Base-by-base conservation (phyloP, 1,139 yeast species). In the Hyphopichia burtonii region DNA sequence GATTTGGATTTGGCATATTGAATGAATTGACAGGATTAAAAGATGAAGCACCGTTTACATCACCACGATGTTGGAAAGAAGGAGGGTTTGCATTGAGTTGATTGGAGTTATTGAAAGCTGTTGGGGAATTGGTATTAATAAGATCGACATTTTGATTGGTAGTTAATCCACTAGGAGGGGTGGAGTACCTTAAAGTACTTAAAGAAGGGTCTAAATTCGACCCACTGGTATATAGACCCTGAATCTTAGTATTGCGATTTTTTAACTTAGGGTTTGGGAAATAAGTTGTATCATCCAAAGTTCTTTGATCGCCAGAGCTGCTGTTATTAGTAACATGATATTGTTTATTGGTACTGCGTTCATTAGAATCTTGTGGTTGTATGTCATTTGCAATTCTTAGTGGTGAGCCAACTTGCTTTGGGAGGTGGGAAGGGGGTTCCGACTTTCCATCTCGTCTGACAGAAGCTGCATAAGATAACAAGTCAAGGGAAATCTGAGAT, bases 401-500 rank as follows among this genome's bases (percentile, higher is more conserved):
- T 5, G 33, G 33, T 9, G 34, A 16, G 6, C 9, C 6, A 31
- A 5, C 22, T 8, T 25, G n/a, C 11, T 25, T 25, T 5, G 28
- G 12, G 11, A 11, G 28, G 11, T 12, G 7, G 7, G 11, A 8
- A 25, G 28, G 3, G n/a, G 11, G n/a, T 25, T 25, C 25, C 4
- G 33, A 30, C 14, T n/a, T 16, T 3, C 32, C 14, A 15, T 47
- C 55, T 15, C 56, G 45, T 38, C 59, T 49, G 35, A 49, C 56
- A 5, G 64, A 45, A 7, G 74, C 73, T 1, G 74, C 75, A 44
- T 62, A 65, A 2, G 72, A 65, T 27, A 70, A 52, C 5, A 71
- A 53, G 43, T 70, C 74, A 30, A 71, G 53, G 15, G 71, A 65
- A 4, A 63, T 53, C 14, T 53, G 55, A 4, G 54, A 52, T 2